A percentile compares a stretch with the other conserved stretches of the same genome.
phyloP scores from a whole-genome alignment of 1,284 basidiomycete species.

The Exobasidium rhododendri region DNA sequence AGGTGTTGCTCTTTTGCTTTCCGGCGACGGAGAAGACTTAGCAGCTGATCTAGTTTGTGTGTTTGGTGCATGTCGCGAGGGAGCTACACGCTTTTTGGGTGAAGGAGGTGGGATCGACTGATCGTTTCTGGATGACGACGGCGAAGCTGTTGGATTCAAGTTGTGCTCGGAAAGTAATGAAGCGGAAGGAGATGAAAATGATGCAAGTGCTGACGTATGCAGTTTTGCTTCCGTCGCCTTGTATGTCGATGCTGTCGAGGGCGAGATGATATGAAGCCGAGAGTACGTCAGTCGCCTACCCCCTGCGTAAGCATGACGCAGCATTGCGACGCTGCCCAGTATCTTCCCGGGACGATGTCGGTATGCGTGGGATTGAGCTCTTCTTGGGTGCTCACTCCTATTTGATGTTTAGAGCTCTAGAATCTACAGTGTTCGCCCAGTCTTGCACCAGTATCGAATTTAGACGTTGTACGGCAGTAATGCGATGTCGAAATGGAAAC shows the following conservation, averaged over 20 bases:
- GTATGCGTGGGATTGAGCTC: too few species aligned
- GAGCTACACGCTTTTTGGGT: neutral
- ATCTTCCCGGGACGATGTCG: neutral
- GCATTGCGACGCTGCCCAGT: neutral
- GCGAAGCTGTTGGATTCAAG: neutral
- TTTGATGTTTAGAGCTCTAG: too few species aligned
- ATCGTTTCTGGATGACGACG: neutral
- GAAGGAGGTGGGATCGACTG: neutral
- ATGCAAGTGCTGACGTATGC: neutral
- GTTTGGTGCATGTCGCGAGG: neutral
- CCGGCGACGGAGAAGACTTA: neutral
- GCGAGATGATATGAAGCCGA: neutral
- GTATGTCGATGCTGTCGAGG: neutral
- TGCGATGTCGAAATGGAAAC: too few species aligned
- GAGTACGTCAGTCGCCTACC: neutral
- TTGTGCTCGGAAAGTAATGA: neutral
- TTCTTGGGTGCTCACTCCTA: too few species aligned
- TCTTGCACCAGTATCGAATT: too few species aligned
- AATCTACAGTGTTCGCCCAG: too few species aligned
- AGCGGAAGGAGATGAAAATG: neutral
- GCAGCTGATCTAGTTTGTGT: neutral
- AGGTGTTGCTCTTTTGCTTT: neutral
- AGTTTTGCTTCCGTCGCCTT: neutral
- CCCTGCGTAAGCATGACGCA: neutral
- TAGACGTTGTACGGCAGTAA: too few species aligned